Evolutionary conservation across 352 stramenopile genomes (phyloP), one percentile per base, ranked within the genome.

Genomic region (Blastocystis sp.): DNA sequence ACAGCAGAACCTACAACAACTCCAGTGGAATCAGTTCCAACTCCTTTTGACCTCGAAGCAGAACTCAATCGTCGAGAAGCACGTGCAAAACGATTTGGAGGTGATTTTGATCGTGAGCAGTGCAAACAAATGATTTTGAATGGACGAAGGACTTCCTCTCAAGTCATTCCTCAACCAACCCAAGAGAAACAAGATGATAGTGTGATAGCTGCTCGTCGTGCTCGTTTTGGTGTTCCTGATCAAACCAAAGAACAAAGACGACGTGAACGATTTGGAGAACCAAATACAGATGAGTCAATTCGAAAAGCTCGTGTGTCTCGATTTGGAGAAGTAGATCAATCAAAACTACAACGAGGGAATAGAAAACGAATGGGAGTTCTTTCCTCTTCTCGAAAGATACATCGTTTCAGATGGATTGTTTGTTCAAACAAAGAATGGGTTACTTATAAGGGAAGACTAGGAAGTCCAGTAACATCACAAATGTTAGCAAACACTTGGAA

Each of bases 41-140:
- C 12, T n/a, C 12, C 42, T 14, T 59, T 80, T 5, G 67, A 80
- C 42, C 46, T 80, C 21, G 67, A 80, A 3, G 67, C 67, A 21
- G 67, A 80, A 39, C 67, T 80, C 32, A 52, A n/a, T 49, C 46
- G 51, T 42, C 67, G 67, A 21, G 67, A 80, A 24, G 49, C 16
- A 7, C 39, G 67, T 32, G 43, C 32, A 11, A 80, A 80, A 42
- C 46, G 51, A 32, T 80, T 80, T 37, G 67, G 67, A 14, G n/a
- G 32, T 11, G 37, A 24, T 1, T 80, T 80, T 49, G 46, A 80
- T 58, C 67, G 67, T 11, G 67, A 80, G n/a, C 43, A 42, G 5
- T 80, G 67, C 59, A 3, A 52, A 32, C 16, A 58, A 52, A 27
- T 63, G 67, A 46, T 80, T 24, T 42, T 80, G 12, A 49, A 27